Percentiles rank a stretch among this genome's conserved stretches.
Evolutionary conservation across 179 eudicot species (phyloP).

Genomic region (Spergularia azorica): DNA sequence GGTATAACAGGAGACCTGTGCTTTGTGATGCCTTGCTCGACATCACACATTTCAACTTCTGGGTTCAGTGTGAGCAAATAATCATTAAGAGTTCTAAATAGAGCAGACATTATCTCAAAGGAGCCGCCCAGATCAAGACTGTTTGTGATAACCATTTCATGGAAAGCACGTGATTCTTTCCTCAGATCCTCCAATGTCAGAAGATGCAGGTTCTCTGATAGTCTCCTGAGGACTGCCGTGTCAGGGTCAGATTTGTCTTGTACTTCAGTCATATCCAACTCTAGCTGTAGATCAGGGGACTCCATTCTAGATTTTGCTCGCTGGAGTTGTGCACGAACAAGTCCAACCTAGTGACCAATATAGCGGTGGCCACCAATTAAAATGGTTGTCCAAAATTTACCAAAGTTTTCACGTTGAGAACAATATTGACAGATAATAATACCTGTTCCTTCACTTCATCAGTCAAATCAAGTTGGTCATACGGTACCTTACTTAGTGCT

Average conservation of each 20-base stretch:
- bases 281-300: slow-evolving; percentile 68
- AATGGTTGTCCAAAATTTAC: slow-evolving; percentile 6
- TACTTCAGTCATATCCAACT: slow-evolving; percentile 58
- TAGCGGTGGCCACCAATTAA: slow-evolving; percentile 16
- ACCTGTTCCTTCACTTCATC: slow-evolving; percentile 98
- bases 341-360: slow-evolving; percentile 57
- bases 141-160: slow-evolving; percentile 71
- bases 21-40: slow-evolving; percentile 60
- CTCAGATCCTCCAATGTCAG: slow-evolving; percentile 78
- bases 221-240: slow-evolving; percentile 57
- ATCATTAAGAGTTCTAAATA: slow-evolving; percentile 74
- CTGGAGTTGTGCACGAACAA: slow-evolving; percentile 80
- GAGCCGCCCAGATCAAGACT: slow-evolving; percentile 64
- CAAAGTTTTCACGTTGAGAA: not conserved
- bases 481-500: slow-evolving; percentile 64
- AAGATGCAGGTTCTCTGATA: slow-evolving; percentile 74
- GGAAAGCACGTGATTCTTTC: slow-evolving; percentile 77
- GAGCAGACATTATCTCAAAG: slow-evolving; percentile 62
- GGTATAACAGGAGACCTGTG: slow-evolving; percentile 94
- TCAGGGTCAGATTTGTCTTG: slow-evolving; percentile 69
- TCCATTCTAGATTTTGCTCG: slow-evolving; percentile 76
- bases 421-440: not conserved
- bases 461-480: slow-evolving; percentile 58
- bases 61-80: slow-evolving; percentile 53
- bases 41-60: slow-evolving; percentile 49